phyloP scores from a whole-genome alignment of 2,329 filamentous ascomycete genomes.

The Chaetomiaceae sp. region DNA sequence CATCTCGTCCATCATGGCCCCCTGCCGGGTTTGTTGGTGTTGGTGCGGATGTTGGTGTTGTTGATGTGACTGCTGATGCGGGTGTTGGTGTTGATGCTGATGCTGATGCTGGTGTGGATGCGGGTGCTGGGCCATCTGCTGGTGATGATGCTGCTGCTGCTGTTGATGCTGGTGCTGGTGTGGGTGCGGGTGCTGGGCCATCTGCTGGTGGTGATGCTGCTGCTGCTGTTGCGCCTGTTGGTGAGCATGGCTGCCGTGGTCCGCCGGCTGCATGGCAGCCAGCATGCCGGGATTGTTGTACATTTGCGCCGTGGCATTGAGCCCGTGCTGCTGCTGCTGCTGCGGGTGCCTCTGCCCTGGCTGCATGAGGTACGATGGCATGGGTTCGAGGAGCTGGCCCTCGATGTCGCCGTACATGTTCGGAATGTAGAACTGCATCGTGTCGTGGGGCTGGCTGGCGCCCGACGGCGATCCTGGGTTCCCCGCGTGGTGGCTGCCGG shows the following conservation, averaged over 20 bases:
- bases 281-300: slow-evolving; percentile 42
- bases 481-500: slow-evolving; percentile 27
- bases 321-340: slow-evolving; percentile 31
- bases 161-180: slow-evolving; percentile 32
- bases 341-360: slow-evolving; percentile 32
- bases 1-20: slow-evolving; percentile 48
- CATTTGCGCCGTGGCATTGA: slow-evolving; percentile 42
- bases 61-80: slow-evolving; percentile 27
- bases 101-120: slow-evolving; percentile 30
- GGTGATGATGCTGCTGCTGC: slow-evolving; percentile 32
- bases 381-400: slow-evolving; percentile 65
- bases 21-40: slow-evolving; percentile 33
- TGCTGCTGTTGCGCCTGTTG: slow-evolving; percentile 32
- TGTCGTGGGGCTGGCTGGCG: slow-evolving; percentile 30
- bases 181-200: slow-evolving; percentile 26
- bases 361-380: slow-evolving; percentile 67
- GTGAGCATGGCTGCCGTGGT: slow-evolving; percentile 30
- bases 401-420: slow-evolving; percentile 61
- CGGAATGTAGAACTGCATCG: slow-evolving; percentile 47
- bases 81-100: slow-evolving; percentile 31
- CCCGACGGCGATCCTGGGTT: slow-evolving; percentile 29
- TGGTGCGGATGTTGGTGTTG: slow-evolving; percentile 29
- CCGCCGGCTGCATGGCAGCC: slow-evolving; percentile 35
- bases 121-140: slow-evolving; percentile 27
- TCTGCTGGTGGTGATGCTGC: slow-evolving; percentile 30